Percentiles rank a stretch among this genome's conserved stretches.
Conservation (phyloP, 169 alveolate genomes). For the Plasmodium fragile region DNA sequence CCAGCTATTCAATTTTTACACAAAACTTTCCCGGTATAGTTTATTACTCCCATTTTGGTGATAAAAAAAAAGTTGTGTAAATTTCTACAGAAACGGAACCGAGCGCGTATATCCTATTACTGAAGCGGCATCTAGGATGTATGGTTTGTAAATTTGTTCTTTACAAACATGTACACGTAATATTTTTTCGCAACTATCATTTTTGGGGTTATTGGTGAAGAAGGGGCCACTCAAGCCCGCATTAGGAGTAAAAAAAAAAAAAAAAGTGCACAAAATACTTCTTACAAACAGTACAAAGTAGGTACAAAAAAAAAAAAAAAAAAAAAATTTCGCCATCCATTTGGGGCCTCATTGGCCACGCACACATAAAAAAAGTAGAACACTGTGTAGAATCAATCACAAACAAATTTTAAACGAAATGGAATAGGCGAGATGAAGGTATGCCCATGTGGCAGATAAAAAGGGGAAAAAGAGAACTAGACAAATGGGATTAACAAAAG, state of each 20-base stretch:
- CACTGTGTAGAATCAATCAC: not conserved
- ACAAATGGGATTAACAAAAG: not conserved
- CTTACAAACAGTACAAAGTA: not conserved
- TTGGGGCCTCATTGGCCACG: not conserved
- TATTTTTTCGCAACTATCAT: not conserved
- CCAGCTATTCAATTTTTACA: not conserved
- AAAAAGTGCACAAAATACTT: not conserved
- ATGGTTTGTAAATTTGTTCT: not conserved
- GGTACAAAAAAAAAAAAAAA: not conserved
- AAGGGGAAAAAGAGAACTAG: not conserved
- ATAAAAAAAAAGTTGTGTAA: not conserved
- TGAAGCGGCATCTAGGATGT: not conserved
- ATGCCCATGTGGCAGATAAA: not conserved
- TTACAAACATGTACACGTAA: not conserved
- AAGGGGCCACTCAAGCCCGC: not conserved
- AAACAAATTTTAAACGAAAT: not conserved
- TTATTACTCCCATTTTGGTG: not conserved
- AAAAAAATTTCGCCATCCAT: not conserved
- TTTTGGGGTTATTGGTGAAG: not conserved
- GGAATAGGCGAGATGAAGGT: not conserved
- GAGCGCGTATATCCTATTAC: not conserved
- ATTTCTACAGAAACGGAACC: not conserved
- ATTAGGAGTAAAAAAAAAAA: not conserved
- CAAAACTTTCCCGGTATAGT: not conserved
- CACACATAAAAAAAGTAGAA: not conserved